A percentile compares a stretch with the other conserved stretches of the same genome.
phyloP scores from a whole-genome alignment of 2,329 filamentous ascomycete genomes.

The Epichloe gansuensis region DNA sequence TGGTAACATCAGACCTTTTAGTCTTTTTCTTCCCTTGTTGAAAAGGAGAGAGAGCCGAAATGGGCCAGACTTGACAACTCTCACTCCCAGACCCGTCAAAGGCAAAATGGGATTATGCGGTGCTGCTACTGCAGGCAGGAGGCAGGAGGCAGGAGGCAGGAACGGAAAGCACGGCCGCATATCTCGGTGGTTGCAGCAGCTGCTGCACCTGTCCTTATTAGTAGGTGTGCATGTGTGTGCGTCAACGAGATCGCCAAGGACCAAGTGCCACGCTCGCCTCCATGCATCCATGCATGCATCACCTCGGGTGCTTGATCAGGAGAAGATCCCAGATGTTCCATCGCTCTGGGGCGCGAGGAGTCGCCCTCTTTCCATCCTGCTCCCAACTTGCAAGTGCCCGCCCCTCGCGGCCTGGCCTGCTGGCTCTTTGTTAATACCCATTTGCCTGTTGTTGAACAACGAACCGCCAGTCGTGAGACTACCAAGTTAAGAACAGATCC shows the following conservation, averaged over 20 bases:
- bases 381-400: not conserved
- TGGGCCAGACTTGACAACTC: no score
- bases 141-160: not conserved
- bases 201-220: not conserved
- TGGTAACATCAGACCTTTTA: no score
- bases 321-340: not conserved
- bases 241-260: not conserved
- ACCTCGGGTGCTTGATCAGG: not conserved
- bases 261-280: not conserved
- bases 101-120: no score
- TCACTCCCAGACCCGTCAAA: no score
- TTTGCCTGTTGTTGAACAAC: not conserved
- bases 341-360: no score
- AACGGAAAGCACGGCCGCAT: conserved; percentile 1
- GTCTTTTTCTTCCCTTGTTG: no score
- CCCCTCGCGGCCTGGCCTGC: not conserved
- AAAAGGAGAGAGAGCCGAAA: no score
- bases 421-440: not conserved
- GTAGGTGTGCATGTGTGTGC: not conserved
- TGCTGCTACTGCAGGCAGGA: no score
- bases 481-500: not conserved
- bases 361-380: no score
- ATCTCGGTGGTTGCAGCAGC: not conserved
- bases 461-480: not conserved
- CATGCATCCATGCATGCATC: not conserved